These are phyloP conservation scores for Furcasterigmium sp. DNA, from an alignment of 2,329 filamentous ascomycete genomes.

Conservation along the genomic window DNA sequence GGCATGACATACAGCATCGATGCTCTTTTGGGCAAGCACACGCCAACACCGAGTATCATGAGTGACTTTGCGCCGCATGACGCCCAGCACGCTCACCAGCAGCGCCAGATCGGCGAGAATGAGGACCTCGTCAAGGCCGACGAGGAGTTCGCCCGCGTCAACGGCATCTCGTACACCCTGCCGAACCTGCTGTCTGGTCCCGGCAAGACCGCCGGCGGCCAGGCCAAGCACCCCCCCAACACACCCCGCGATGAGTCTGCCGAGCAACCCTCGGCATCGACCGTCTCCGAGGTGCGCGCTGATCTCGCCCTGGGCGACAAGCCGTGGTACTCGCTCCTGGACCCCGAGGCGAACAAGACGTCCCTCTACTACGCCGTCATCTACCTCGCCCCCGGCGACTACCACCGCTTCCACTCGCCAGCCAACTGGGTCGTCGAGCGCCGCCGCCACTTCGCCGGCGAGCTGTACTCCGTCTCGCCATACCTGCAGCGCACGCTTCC, in stretches of 20 bases:
- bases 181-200: constrained; percentile 81
- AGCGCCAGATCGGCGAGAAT: constrained; percentile 35
- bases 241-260: constrained; percentile 62
- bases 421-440: constrained; percentile 92
- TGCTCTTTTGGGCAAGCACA: constrained; percentile 72
- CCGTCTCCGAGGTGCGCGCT: constrained; percentile 77
- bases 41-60: constrained; percentile 49
- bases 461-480: constrained; percentile 90
- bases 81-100: constrained; percentile 15
- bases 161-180: constrained; percentile 92
- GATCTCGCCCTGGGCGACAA: constrained; percentile 70
- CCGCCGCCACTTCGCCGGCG: constrained; percentile 94
- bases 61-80: constrained; percentile 21
- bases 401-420: constrained; percentile 96
- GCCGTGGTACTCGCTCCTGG: constrained; percentile 67
- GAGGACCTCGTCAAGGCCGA: constrained; percentile 70
- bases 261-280: constrained; percentile 53
- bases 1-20: constrained; percentile 97
- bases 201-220: constrained; percentile 21
- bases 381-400: constrained; percentile 95
- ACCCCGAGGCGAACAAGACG: constrained; percentile 53
- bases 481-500: constrained; percentile 91
- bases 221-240: constrained; percentile 16
- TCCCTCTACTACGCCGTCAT: constrained; percentile 90
- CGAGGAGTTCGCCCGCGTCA: constrained; percentile 89